A percentile compares a stretch with the other conserved stretches of the same genome.
These are phyloP conservation scores for Coemansia sp. DNA, from an alignment of 192 early-diverging fungal genomes.

Conservation along the genomic window DNA sequence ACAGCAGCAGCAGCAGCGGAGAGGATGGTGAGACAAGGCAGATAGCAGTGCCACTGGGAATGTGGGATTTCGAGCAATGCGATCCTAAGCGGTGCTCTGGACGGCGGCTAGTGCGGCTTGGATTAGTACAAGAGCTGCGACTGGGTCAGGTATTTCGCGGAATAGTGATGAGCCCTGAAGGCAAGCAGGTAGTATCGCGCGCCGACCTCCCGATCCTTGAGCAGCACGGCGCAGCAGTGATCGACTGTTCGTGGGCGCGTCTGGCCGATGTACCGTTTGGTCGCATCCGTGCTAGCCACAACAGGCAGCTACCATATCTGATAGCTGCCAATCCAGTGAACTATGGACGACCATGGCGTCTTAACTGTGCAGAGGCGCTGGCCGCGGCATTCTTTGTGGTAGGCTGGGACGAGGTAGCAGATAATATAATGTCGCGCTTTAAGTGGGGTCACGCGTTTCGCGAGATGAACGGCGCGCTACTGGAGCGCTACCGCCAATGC, in stretches of 20 bases:
- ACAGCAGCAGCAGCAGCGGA: constrained; percentile 7
- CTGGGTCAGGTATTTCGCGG: constrained; percentile 86
- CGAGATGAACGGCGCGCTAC: constrained; percentile 81
- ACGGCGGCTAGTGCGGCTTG: constrained; percentile 78
- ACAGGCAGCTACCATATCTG: constrained; percentile 91
- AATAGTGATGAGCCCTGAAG: constrained; percentile 84
- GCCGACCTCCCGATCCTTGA: constrained; percentile 78
- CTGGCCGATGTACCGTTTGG: constrained; percentile 92
- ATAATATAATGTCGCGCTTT: constrained; percentile 80
- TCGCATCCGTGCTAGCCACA: constrained; percentile 78
- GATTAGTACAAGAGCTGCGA: constrained; percentile 75
- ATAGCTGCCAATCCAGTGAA: constrained; percentile 97
- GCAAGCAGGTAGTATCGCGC: constrained; percentile 81
- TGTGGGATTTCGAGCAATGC: constrained; percentile 99
- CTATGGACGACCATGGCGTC: constrained; percentile 92
- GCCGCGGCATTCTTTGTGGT: constrained; percentile 91
- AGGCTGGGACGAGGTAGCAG: constrained; percentile 70
- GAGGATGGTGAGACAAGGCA: too few relatives aligned
- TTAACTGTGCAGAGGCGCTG: constrained; percentile 97
- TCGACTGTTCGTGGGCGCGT: constrained; percentile 97
- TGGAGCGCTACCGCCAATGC: constrained; percentile 75
- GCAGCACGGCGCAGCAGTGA: constrained; percentile 79
- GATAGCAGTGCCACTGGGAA: constrained; percentile 62
- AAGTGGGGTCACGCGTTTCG: constrained; percentile 95
- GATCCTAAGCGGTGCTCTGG: constrained; percentile 98